Evolutionary conservation across 2,329 filamentous ascomycete species (phyloP).

Genomic region (Chrysoporthe puriensis): DNA sequence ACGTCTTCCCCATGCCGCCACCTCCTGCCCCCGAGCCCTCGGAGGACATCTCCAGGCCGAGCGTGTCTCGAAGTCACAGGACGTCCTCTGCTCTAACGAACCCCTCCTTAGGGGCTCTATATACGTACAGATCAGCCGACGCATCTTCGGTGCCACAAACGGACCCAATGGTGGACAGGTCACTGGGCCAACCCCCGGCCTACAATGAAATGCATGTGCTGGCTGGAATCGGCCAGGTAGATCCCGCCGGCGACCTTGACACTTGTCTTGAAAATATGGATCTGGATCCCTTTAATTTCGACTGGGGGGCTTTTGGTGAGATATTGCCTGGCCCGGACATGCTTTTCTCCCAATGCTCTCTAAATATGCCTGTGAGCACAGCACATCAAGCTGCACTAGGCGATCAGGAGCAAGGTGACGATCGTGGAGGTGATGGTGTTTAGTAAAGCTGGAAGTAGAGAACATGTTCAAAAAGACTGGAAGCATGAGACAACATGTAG

Average conservation of each 20-base stretch:
- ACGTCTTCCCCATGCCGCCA: neutral
- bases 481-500: neutral
- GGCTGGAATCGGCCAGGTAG: neutral
- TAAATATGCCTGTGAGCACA: neutral
- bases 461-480: neutral
- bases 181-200: neutral
- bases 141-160: no score
- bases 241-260: neutral
- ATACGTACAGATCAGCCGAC: no score
- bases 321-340: slow-evolving; percentile 10
- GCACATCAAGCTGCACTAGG: neutral
- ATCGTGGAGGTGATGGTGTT: neutral
- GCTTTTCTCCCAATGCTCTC: neutral
- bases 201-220: neutral
- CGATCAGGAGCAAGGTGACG: neutral
- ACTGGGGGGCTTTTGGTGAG: slow-evolving; percentile 10
- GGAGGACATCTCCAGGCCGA: neutral
- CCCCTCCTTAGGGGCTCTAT: no score
- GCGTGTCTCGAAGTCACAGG: neutral
- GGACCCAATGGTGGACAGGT: neutral
- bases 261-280: slow-evolving; percentile 15
- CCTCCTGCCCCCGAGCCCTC: slow-evolving; percentile 4
- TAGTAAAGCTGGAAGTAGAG: neutral
- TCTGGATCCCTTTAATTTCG: slow-evolving; percentile 9
- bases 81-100: neutral